Percentiles rank a stretch among this genome's conserved stretches.
phyloP scores from a whole-genome alignment of 1,139 yeast genomes.

The Zygoascus sp. region DNA sequence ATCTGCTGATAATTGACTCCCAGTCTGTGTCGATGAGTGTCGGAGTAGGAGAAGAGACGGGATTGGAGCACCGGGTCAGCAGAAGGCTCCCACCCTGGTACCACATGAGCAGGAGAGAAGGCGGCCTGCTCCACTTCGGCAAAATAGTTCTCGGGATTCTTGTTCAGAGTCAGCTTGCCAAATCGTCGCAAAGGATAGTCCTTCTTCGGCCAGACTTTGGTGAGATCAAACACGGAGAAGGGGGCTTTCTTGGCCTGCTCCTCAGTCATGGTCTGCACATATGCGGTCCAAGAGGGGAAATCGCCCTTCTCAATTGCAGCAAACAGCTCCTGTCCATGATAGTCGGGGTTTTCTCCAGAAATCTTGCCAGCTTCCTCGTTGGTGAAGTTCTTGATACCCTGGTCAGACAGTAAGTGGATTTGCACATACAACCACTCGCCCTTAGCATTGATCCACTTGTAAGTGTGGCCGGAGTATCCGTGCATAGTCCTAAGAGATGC shows the following conservation, averaged over 20 bases:
- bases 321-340: conserved; percentile 54
- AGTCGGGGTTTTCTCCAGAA: conserved; percentile 61
- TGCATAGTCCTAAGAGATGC: conserved; percentile 60
- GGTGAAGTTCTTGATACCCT: conserved; percentile 55
- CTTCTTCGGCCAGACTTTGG: conserved; percentile 77
- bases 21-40: conserved; percentile 68
- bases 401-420: conserved; percentile 58
- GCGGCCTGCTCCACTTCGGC: conserved; percentile 83
- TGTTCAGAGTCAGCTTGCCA: conserved; percentile 65
- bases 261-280: conserved; percentile 68
- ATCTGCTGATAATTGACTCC: conserved; percentile 69
- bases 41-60: conserved; percentile 79
- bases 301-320: conserved; percentile 56
- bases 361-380: conserved; percentile 54
- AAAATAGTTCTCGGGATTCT: conserved; percentile 72
- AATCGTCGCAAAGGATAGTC: conserved; percentile 72
- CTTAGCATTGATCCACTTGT: conserved; percentile 61
- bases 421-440: conserved; percentile 66
- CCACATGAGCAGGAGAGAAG: conserved; percentile 77
- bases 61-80: conserved; percentile 87
- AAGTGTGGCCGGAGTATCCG: conserved; percentile 75
- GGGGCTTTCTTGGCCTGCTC: conserved; percentile 55
- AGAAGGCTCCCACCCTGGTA: conserved; percentile 78
- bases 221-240: conserved; percentile 59
- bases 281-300: conserved; percentile 60